These are phyloP conservation scores for Emmonsia crescens DNA, from an alignment of 2,329 filamentous ascomycete genomes.

Conservation along the genomic window DNA sequence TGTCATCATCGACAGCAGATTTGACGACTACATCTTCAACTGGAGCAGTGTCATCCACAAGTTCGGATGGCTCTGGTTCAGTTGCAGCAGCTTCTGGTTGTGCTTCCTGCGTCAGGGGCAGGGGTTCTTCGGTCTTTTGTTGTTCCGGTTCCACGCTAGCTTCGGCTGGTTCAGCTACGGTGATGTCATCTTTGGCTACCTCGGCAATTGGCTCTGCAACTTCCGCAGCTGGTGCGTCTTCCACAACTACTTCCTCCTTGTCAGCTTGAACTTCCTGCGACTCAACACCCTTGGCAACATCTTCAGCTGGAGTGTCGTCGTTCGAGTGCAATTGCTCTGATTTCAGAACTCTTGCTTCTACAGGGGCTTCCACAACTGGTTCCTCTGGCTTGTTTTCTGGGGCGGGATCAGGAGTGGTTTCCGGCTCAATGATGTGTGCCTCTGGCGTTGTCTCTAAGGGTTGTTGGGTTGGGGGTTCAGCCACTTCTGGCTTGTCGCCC, in stretches of 20 bases:
- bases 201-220: not conserved
- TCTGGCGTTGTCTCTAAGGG: not conserved
- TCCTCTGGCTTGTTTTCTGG: not conserved
- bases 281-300: slow-evolving; percentile 5
- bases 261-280: not conserved
- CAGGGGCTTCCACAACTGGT: not conserved
- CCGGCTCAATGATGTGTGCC: not conserved
- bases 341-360: not conserved
- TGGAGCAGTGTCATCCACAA: not conserved
- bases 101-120: not conserved
- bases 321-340: not conserved
- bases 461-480: not conserved
- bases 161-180: not conserved
- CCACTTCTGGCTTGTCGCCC: not conserved
- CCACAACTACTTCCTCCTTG: not conserved
- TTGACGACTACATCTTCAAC: slow-evolving; percentile 1
- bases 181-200: slow-evolving; percentile 4
- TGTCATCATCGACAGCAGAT: slow-evolving; percentile 6
- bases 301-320: slow-evolving; percentile 3
- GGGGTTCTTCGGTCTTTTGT: slow-evolving; percentile 3
- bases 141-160: not conserved
- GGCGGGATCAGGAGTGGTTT: not conserved
- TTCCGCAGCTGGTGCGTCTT: not conserved
- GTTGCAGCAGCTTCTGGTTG: not conserved
- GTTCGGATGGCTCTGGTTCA: not conserved